A percentile compares a stretch with the other conserved stretches of the same genome.
phyloP scores from a whole-genome alignment of 2,329 filamentous ascomycete genomes.

The Furcasterigmium sp. region DNA sequence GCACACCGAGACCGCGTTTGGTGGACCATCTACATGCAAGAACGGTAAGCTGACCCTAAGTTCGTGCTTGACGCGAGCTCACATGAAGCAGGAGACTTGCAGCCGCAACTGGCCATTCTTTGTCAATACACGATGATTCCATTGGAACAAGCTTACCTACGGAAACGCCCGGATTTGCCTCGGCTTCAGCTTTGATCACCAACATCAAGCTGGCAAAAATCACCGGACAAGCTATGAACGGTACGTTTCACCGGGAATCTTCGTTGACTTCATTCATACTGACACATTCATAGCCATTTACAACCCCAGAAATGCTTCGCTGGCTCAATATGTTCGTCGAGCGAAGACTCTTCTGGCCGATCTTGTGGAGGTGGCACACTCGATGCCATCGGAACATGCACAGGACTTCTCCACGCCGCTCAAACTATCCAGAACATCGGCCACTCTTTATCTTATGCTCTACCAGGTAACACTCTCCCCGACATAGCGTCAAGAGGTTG shows the following conservation, averaged over 20 bases:
- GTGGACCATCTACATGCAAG: slow-evolving; percentile 1
- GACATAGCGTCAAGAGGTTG: too few relatives aligned
- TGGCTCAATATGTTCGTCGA: neutral
- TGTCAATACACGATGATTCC: slow-evolving; percentile 5
- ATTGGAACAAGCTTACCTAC: slow-evolving; percentile 5
- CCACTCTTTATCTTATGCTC: neutral
- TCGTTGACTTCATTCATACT: neutral
- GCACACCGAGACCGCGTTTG: neutral
- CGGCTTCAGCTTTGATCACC: neutral
- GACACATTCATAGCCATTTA: neutral
- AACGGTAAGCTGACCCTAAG: neutral
- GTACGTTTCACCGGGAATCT: neutral
- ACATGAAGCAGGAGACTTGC: slow-evolving; percentile 5
- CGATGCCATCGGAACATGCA: neutral
- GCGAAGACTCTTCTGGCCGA: neutral
- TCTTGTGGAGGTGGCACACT: neutral
- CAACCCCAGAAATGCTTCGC: neutral
- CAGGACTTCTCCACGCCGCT: neutral
- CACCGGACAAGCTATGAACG: slow-evolving; percentile 4
- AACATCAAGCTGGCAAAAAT: slow-evolving; percentile 9
- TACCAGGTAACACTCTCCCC: neutral
- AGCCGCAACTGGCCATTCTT: slow-evolving; percentile 6
- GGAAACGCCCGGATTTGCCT: slow-evolving; percentile 5
- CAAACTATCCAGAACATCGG: neutral
- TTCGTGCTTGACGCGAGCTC: too few relatives aligned